Evolutionary conservation across 75 land plant genomes (phyloP).

Genomic region (Pseudotsuga menziesii): DNA sequence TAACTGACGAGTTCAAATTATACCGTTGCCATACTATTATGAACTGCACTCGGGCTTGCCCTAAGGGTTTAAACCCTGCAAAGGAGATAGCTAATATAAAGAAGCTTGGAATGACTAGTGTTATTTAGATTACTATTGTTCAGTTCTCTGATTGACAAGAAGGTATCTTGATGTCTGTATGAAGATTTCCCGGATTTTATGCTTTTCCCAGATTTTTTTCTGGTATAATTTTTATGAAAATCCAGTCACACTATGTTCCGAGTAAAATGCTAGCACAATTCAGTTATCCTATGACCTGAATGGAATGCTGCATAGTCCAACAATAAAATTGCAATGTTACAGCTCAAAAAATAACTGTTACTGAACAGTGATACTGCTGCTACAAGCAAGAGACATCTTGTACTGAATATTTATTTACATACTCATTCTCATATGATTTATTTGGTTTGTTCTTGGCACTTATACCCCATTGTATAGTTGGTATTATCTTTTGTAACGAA

Average conservation of each 20-base stretch:
- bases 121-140: not conserved
- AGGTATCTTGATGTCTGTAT: not conserved
- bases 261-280: not conserved
- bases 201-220: not conserved
- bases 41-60: conserved; percentile 86
- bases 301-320: not conserved
- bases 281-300: not conserved
- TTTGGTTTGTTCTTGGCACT: not conserved
- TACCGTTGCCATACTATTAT: conserved; percentile 83
- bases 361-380: not conserved
- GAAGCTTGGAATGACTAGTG: conserved; percentile 15
- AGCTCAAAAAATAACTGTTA: not conserved
- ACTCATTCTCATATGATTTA: not conserved
- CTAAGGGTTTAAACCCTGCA: conserved; percentile 86
- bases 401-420: not conserved
- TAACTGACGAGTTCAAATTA: conserved; percentile 72
- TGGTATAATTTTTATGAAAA: not conserved
- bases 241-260: not conserved
- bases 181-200: not conserved
- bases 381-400: not conserved
- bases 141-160: not conserved
- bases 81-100: conserved; percentile 65
- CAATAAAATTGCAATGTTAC: not conserved
- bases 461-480: not conserved
- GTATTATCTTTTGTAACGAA: not conserved